A percentile compares a stretch with the other conserved stretches of the same genome.
These are phyloP conservation scores for Arachnopeziza araneosa DNA, from an alignment of 2,329 filamentous ascomycete genomes.

Conservation along the genomic window DNA sequence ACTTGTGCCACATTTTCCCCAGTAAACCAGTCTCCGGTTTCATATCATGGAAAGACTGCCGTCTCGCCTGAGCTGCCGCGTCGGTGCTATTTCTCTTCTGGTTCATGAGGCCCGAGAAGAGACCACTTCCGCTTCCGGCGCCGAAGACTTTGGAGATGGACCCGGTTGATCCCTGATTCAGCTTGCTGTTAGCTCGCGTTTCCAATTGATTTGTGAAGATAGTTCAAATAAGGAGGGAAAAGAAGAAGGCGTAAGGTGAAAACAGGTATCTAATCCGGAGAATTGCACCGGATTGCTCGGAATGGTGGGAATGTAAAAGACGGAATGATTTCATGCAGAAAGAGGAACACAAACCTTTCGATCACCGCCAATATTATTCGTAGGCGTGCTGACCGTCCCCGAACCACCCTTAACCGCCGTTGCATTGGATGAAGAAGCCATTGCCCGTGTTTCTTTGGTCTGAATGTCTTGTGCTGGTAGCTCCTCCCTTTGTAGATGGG, in stretches of 20 bases:
- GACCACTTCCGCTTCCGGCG: conserved; percentile 3
- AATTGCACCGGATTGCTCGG: not conserved
- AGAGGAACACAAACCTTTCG: conserved; percentile 17
- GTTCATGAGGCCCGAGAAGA: conserved; percentile 35
- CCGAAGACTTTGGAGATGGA: too few species aligned
- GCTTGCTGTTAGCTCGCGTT: too few species aligned
- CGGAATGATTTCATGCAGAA: not conserved
- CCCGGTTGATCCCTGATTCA: too few species aligned
- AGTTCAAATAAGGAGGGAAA: not conserved
- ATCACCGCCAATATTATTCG: conserved; percentile 20
- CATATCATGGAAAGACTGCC: conserved; percentile 41
- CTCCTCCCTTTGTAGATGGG: too few species aligned
- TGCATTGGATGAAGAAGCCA: not conserved
- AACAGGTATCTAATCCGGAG: too few species aligned
- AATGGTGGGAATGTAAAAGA: not conserved
- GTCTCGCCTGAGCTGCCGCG: conserved; percentile 31
- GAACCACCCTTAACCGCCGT: conserved; percentile 20
- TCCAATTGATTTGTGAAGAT: too few species aligned
- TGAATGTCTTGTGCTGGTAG: not conserved
- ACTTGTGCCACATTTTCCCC: conserved; percentile 31
- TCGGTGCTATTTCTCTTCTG: conserved; percentile 40
- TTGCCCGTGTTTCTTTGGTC: not conserved
- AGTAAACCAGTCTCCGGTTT: conserved; percentile 32
- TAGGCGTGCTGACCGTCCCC: conserved; percentile 17
- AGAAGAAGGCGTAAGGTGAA: not conserved